phyloP scores from a whole-genome alignment of 371 early-diverging fungal species.

The Rhizopus stolonifer region DNA sequence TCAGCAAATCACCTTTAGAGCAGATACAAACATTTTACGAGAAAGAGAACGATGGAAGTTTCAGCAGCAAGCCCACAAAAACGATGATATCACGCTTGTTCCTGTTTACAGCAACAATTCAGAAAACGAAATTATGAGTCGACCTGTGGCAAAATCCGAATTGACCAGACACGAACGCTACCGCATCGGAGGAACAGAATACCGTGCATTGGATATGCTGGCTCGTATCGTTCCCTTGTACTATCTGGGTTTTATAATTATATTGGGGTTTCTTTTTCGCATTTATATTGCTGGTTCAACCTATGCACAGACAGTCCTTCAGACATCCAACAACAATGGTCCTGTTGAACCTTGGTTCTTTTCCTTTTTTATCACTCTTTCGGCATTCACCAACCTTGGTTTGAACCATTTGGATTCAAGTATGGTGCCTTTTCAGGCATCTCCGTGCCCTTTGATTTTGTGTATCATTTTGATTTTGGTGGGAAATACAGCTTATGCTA shows the following conservation, averaged over 20 bases:
- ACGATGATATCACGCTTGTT: slow-evolving; percentile 4
- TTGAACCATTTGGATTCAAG: slow-evolving; percentile 41
- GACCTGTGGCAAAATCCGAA: slow-evolving; percentile 23
- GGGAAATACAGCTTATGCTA: slow-evolving; percentile 50
- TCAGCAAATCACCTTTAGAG: slow-evolving; percentile 29
- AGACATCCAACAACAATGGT: slow-evolving; percentile 30
- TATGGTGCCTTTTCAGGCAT: slow-evolving; percentile 43
- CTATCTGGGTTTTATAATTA: slow-evolving; percentile 25
- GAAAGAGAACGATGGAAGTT: slow-evolving; percentile 24
- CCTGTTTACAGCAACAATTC: slow-evolving; percentile 18
- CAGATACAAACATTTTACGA: slow-evolving; percentile 25
- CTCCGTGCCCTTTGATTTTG: slow-evolving; percentile 38
- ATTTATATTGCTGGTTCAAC: slow-evolving; percentile 33
- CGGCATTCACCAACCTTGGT: slow-evolving; percentile 44
- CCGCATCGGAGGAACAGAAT: slow-evolving; percentile 41
- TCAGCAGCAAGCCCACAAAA: slow-evolving; percentile 2
- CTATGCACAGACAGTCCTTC: slow-evolving; percentile 30
- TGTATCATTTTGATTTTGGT: slow-evolving; percentile 34
- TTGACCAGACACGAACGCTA: slow-evolving; percentile 36
- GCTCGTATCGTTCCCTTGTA: slow-evolving; percentile 31
- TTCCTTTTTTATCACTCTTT: slow-evolving; percentile 40
- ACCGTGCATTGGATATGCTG: slow-evolving; percentile 37
- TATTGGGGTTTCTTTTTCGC: slow-evolving; percentile 32
- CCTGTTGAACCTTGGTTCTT: slow-evolving; percentile 48
- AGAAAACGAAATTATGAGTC: slow-evolving; percentile 26